These are phyloP conservation scores for Quercus phellos DNA, from an alignment of 331 rosid species.

Conservation along the genomic window DNA sequence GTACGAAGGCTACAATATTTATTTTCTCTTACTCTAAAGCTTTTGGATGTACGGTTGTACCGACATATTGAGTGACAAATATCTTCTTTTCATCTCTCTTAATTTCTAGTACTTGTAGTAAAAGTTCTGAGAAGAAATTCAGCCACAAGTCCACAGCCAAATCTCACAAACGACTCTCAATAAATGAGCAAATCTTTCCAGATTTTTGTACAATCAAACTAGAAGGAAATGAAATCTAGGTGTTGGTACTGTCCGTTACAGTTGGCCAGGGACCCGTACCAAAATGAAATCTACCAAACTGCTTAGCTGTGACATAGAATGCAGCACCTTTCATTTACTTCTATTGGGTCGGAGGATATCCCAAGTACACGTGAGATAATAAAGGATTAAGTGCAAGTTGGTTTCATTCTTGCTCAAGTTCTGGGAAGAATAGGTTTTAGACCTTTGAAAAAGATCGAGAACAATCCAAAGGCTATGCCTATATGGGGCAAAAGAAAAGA, in stretches of 20 bases:
- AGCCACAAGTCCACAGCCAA: conserved; percentile 3
- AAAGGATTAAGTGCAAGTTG: conserved; percentile 5
- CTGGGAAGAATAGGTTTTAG: conserved; percentile 6
- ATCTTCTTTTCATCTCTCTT: conserved; percentile 3
- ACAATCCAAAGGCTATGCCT: background rate
- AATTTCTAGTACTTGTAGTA: background rate
- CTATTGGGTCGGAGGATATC: background rate
- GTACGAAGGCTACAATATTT: background rate
- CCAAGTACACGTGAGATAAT: conserved; percentile 11
- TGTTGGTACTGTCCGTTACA: conserved; percentile 24
- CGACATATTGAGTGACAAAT: conserved; percentile 32
- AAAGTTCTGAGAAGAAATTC: background rate
- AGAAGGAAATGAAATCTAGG: conserved; percentile 9
- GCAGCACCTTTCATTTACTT: background rate
- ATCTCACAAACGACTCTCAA: no score
- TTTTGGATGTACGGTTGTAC: conserved; percentile 38
- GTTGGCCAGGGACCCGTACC: conserved; percentile 38
- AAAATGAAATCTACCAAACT: conserved; percentile 21
- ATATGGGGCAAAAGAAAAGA: conserved; percentile 25
- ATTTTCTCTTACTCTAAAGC: conserved; percentile 6
- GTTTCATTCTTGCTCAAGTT: conserved; percentile 9
- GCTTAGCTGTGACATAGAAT: conserved; percentile 22
- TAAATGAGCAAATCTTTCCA: background rate
- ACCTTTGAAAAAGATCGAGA: conserved; percentile 16
- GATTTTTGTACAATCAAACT: conserved; percentile 16